These are phyloP conservation scores for Colletotrichum tropicicola DNA, from an alignment of 2,329 filamentous ascomycete species.

Conservation along the genomic window DNA sequence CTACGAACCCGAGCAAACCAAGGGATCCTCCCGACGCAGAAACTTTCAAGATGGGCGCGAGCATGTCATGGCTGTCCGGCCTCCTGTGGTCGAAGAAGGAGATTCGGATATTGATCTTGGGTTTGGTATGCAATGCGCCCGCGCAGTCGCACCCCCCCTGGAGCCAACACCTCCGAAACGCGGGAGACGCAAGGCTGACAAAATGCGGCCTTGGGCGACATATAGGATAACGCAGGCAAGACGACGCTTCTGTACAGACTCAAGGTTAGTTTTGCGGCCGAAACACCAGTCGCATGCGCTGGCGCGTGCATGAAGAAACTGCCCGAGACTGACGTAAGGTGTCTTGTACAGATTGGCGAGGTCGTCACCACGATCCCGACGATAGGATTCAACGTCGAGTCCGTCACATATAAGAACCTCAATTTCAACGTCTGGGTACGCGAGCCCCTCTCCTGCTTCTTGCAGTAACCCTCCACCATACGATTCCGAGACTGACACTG, in stretches of 20 bases:
- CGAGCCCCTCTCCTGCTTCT: constrained; percentile 14
- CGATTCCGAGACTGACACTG: constrained; percentile 32
- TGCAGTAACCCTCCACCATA: not conserved
- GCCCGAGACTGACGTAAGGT: constrained; percentile 25
- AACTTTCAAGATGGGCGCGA: constrained; percentile 65
- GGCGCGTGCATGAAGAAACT: not conserved
- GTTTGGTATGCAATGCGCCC: constrained; percentile 72
- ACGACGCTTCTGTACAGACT: constrained; percentile 96
- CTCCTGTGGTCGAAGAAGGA: constrained; percentile 95
- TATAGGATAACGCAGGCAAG: constrained; percentile 96
- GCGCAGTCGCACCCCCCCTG: not conserved
- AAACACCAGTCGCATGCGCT: not conserved
- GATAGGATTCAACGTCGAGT: constrained; percentile 99
- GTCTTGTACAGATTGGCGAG: constrained; percentile 81
- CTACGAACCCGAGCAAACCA: not conserved
- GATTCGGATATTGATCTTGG: constrained; percentile 93
- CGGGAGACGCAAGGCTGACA: constrained; percentile 16
- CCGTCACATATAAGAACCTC: constrained; percentile 96
- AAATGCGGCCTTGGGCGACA: constrained; percentile 21
- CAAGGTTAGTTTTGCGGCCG: constrained; percentile 67
- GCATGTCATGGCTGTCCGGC: constrained; percentile 74
- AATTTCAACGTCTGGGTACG: constrained; percentile 99
- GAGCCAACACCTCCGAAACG: constrained; percentile 5
- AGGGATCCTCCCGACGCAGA: not conserved
- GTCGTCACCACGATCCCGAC: constrained; percentile 99